Evolutionary conservation across 148 eudicot species (phyloP).

Genomic region (Cornus controversa): DNA sequence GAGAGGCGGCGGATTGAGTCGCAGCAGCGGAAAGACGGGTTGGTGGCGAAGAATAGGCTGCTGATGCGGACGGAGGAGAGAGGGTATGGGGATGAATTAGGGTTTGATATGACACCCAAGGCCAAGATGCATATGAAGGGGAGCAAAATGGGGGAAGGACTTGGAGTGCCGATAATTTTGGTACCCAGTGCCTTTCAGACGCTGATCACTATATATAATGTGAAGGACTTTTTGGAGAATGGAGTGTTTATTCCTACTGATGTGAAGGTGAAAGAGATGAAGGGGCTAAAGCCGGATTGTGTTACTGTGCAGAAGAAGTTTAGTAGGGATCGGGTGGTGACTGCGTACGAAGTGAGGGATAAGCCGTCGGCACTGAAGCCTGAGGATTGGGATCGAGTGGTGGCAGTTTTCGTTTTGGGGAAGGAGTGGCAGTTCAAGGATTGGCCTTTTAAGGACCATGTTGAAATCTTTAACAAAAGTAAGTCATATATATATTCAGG

Average conservation of each 20-base stretch:
- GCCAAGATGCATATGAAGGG: constrained; percentile 56
- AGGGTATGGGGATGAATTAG: constrained; percentile 42
- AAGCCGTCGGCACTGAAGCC: constrained; percentile 81
- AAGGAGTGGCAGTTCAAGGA: constrained; percentile 98
- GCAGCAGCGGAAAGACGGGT: constrained; percentile 76
- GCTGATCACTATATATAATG: constrained; percentile 87
- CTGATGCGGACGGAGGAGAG: constrained; percentile 45
- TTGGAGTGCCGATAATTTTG: constrained; percentile 93
- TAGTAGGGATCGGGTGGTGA: constrained; percentile 83
- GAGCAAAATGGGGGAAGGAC: constrained; percentile 85
- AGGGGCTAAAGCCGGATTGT: constrained; percentile 86
- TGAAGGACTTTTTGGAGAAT: constrained; percentile 96
- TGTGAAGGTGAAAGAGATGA: constrained; percentile 83
- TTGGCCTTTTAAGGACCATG: constrained; percentile 92
- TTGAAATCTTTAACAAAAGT: constrained; percentile 87
- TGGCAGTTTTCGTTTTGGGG: constrained; percentile 86
- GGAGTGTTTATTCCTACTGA: constrained; percentile 84
- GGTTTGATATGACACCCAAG: constrained; percentile 45
- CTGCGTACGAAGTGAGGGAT: constrained; percentile 95
- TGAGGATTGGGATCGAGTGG: constrained; percentile 98
- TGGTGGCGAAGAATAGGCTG: constrained; percentile 57
- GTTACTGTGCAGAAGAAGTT: constrained; percentile 97
- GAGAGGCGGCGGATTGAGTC: constrained; percentile 65
- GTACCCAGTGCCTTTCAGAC: constrained; percentile 90
- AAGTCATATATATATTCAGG: constrained; percentile 7